Conservation (phyloP, 768 basidiomycete genomes). For the Lentinus tigrinus region DNA sequence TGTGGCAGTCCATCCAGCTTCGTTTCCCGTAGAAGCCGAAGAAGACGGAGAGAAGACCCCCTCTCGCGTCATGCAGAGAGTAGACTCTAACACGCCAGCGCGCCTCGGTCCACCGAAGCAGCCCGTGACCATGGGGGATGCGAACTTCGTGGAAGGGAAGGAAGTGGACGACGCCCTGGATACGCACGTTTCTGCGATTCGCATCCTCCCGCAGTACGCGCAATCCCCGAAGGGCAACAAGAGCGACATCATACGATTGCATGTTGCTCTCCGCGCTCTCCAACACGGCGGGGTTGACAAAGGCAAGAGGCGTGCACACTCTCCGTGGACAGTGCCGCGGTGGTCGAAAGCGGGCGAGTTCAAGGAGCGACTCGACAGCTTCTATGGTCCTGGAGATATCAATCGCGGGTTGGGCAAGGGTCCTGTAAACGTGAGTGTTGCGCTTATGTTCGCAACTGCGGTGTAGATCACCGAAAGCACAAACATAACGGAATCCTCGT, state of each 20-base stretch:
- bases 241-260: neutral
- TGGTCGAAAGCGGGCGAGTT: conserved; percentile 21
- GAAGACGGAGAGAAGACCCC: no score
- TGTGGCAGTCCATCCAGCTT: neutral
- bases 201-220: conserved; percentile 3
- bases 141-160: conserved; percentile 5
- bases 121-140: conserved; percentile 1
- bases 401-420: conserved; percentile 6
- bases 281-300: neutral
- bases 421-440: conserved; percentile 13
- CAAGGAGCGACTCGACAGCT: conserved; percentile 17
- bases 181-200: conserved; percentile 13
- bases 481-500: neutral
- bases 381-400: conserved; percentile 16
- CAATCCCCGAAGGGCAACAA: neutral
- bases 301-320: conserved; percentile 10
- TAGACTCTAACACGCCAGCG: neutral
- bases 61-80: neutral
- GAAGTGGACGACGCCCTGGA: conserved; percentile 11
- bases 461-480: neutral
- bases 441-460: neutral
- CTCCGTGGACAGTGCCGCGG: conserved; percentile 3
- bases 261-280: neutral
- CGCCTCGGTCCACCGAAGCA: neutral
- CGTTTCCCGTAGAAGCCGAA: no score